Percentiles rank a stretch among this genome's conserved stretches.
These are phyloP conservation scores for Salix exigua DNA, from an alignment of 345 rosid genomes.

Conservation along the genomic window DNA sequence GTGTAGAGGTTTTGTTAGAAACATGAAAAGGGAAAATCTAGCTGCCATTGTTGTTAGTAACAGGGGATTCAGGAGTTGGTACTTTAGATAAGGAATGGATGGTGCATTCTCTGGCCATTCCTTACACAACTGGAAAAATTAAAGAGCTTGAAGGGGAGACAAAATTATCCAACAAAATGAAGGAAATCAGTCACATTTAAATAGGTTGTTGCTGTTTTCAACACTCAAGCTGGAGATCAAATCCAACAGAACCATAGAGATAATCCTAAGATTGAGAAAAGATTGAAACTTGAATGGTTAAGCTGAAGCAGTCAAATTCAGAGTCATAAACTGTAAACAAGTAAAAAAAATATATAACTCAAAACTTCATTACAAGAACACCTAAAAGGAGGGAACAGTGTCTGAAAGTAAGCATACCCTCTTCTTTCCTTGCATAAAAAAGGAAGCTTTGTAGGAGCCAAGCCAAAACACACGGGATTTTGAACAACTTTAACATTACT, in stretches of 20 bases:
- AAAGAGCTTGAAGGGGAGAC: neutral
- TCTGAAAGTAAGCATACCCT: conserved; percentile 27
- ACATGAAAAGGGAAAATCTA: neutral
- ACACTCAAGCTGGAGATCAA: neutral
- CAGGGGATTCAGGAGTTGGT: neutral
- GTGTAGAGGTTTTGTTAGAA: neutral
- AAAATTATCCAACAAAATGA: neutral
- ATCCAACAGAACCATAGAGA: neutral
- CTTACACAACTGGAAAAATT: neutral
- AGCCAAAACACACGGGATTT: conserved; percentile 13
- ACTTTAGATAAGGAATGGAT: neutral
- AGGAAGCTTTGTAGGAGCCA: conserved; percentile 18
- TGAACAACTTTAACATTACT: conserved; percentile 19
- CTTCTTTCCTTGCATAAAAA: conserved; percentile 12
- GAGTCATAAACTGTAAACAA: neutral
- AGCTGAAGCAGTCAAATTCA: neutral
- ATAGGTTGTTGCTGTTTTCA: neutral
- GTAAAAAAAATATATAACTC: neutral
- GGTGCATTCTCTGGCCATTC: neutral
- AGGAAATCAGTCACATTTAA: neutral
- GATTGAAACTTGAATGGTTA: neutral
- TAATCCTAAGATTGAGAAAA: neutral
- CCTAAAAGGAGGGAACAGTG: neutral
- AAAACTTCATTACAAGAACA: neutral
- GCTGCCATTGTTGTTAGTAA: neutral